Conservation (phyloP, 2,329 filamentous ascomycete genomes). For the Colletotrichum sp. region DNA sequence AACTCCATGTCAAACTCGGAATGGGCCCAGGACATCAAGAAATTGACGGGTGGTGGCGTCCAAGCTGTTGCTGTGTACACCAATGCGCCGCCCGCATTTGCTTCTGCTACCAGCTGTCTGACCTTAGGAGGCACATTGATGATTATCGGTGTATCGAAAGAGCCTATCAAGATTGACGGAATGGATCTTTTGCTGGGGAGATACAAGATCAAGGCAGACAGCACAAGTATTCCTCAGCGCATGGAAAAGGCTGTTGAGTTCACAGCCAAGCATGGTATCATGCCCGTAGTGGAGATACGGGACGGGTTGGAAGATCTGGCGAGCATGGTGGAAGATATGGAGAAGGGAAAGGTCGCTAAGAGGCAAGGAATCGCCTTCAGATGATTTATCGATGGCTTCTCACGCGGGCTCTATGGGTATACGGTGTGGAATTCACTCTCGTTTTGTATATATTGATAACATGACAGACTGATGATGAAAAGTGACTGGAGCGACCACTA, state of each 20-base stretch:
- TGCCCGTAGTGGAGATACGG: conserved; percentile 41
- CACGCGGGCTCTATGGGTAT: not conserved
- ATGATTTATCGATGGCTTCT: not conserved
- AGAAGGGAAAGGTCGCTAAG: conserved; percentile 37
- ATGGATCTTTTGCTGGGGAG: conserved; percentile 44
- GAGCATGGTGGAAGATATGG: conserved; percentile 43
- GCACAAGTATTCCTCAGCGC: conserved; percentile 44
- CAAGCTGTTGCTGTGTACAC: conserved; percentile 47
- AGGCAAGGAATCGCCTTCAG: conserved; percentile 41
- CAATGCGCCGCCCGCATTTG: conserved; percentile 40
- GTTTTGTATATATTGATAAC: not conserved
- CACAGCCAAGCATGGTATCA: conserved; percentile 44
- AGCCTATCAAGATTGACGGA: conserved; percentile 38
- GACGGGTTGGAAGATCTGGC: conserved; percentile 42
- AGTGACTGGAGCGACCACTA: not conserved
- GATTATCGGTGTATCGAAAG: conserved; percentile 45
- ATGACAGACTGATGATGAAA: not conserved
- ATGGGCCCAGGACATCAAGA: conserved; percentile 43
- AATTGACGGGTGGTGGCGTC: conserved; percentile 43
- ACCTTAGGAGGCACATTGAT: conserved; percentile 43
- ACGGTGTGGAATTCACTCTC: not conserved
- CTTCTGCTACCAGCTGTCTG: conserved; percentile 38
- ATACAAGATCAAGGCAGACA: conserved; percentile 46
- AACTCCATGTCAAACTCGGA: conserved; percentile 43
- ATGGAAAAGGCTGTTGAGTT: conserved; percentile 49